Base-by-base conservation (phyloP, 495 filamentous ascomycete genomes). In the Podospora australis region DNA sequence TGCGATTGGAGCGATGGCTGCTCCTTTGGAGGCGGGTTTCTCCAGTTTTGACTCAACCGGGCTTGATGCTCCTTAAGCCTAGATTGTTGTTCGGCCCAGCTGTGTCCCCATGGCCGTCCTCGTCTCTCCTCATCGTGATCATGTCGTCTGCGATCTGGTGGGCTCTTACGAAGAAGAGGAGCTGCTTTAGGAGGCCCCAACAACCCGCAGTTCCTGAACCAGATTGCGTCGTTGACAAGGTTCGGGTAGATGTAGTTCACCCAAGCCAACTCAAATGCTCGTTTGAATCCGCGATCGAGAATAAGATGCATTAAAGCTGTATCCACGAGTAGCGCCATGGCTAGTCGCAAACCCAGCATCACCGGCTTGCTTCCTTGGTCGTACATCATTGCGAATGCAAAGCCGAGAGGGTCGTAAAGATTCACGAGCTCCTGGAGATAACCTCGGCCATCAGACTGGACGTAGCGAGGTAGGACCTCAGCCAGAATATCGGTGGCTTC, bases 281-380 rank as follows among this genome's bases (percentile, higher is more conserved):
- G 26, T 14, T 45, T 39, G 41, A 62, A 62, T 17, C n/a, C 41
- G 1, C 13, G n/a, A 44, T 58, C 55, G 2, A 48, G 6, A 2
- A 43, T 20, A 20, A 62, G 50, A 6, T 46, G 47, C 45, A 56
- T 14, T 2, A 58, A 2, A 3, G 21, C 8, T 17, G 24, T 45
- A 30, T 62, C 59, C 0, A 56, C n/a, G 0, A 62, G 32, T n/a
- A 36, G 34, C 2, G 54, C 49, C 52, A 60, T 48, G 25, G 47
- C 55, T 11, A 44, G 25, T 4, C 55, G 48, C 24, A 62, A 38
- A n/a, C 16, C n/a, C 1, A 17, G 10, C 25, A 57, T 48, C 28
- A 28, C 13, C 14, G 8, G 30, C 7, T 29, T 25, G 5, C 21
- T 13, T 8, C 39, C 42, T 42, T 63, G 56, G 2, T 55, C 51